Conservation (phyloP, 2,329 filamentous ascomycete species). For the Byssochlamys sp. region DNA sequence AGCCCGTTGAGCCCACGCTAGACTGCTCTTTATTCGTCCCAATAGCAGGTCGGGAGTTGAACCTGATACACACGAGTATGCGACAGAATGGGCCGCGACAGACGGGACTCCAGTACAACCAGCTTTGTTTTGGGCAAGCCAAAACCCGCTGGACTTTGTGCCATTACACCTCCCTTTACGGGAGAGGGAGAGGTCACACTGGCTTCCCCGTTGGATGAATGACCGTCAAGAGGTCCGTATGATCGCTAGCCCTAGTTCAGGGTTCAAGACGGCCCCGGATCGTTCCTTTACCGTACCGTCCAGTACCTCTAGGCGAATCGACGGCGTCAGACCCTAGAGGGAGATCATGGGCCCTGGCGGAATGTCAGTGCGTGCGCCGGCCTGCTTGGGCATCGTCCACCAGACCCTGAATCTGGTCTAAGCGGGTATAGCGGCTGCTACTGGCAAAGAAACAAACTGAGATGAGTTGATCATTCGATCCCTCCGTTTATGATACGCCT, state of each 20-base stretch:
- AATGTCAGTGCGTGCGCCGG: constrained; percentile 1
- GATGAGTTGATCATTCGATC: background rate
- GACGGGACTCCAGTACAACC: background rate
- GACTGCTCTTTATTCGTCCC: background rate
- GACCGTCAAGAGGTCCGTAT: background rate
- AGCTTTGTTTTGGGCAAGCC: background rate
- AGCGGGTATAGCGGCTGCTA: background rate
- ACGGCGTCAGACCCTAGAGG: background rate
- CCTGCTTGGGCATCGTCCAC: constrained; percentile 1
- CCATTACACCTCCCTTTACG: background rate
- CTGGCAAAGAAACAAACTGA: background rate
- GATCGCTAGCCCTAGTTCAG: background rate
- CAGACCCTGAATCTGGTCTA: background rate
- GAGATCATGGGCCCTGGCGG: constrained; percentile 1
- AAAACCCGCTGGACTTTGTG: background rate
- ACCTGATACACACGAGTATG: background rate
- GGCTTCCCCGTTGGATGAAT: background rate
- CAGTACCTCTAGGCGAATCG: background rate
- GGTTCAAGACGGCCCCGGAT: background rate
- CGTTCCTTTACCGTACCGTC: background rate
- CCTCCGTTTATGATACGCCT: background rate
- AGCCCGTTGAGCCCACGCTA: background rate
- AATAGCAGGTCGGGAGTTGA: background rate
- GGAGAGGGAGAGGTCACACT: background rate
- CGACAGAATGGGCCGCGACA: background rate